Evolutionary conservation across 345 rosid genomes (phyloP).

Genomic region (Linum lewisii): DNA sequence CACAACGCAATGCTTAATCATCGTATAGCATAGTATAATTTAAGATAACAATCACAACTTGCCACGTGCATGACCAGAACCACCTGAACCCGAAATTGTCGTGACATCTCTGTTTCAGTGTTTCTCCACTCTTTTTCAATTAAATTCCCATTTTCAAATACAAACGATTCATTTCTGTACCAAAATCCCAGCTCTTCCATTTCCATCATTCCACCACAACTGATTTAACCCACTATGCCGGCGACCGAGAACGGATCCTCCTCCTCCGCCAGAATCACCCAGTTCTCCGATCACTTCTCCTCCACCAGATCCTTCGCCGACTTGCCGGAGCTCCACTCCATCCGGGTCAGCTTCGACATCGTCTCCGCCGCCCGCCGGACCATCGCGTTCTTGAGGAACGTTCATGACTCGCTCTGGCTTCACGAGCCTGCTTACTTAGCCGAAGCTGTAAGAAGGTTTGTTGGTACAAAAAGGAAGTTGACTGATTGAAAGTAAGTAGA

Average conservation of each 20-base stretch:
- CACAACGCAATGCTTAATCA: too few relatives aligned
- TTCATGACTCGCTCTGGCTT: conserved; percentile 55
- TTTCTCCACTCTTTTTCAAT: neutral
- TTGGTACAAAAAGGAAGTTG: neutral
- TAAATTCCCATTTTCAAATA: neutral
- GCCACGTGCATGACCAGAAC: conserved; percentile 9
- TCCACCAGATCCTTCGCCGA: conserved; percentile 50
- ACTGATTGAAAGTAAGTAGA: too few relatives aligned
- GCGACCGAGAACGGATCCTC: neutral
- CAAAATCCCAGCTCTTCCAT: neutral
- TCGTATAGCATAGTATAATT: too few relatives aligned
- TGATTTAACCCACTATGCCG: neutral
- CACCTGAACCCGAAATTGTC: neutral
- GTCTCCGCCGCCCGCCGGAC: conserved; percentile 59
- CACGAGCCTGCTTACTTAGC: conserved; percentile 37
- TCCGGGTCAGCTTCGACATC: conserved; percentile 48
- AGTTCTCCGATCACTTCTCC: conserved; percentile 16
- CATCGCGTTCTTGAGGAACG: conserved; percentile 49
- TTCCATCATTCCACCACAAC: neutral
- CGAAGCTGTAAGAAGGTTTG: conserved; percentile 74
- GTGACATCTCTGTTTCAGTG: conserved; percentile 2
- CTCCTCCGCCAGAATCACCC: neutral
- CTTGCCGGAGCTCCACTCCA: conserved; percentile 42
- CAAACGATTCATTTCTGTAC: neutral
- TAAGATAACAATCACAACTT: neutral